These are phyloP conservation scores for Hypoxylon fuscum DNA, from an alignment of 495 filamentous ascomycete genomes.

Conservation along the genomic window DNA sequence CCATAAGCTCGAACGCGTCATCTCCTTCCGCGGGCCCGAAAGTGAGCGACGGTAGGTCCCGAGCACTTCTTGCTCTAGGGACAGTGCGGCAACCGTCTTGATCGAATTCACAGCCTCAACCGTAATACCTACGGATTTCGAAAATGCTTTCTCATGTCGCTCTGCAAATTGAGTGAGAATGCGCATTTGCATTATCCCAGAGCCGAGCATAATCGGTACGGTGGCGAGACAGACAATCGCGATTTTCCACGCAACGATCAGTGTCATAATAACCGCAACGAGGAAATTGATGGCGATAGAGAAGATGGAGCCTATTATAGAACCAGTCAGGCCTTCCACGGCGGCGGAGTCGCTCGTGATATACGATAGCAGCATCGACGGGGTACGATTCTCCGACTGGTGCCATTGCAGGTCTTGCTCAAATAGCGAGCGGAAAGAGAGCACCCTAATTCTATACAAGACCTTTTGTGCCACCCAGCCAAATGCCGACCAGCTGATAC, in stretches of 20 bases:
- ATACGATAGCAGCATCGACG: conserved; percentile 59
- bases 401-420: conserved; percentile 62
- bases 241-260: conserved; percentile 71
- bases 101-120: conserved; percentile 63
- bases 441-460: conserved; percentile 51
- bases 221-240: conserved; percentile 63
- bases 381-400: conserved; percentile 55
- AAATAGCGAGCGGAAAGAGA: conserved; percentile 59
- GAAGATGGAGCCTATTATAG: conserved; percentile 57
- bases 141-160: conserved; percentile 64
- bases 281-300: conserved; percentile 57
- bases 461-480: conserved; percentile 59
- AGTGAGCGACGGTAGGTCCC: conserved; percentile 57
- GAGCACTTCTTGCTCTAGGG: conserved; percentile 56
- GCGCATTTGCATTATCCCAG: conserved; percentile 64
- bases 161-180: conserved; percentile 66
- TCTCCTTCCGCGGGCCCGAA: conserved; percentile 58
- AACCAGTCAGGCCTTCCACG: conserved; percentile 53
- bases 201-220: conserved; percentile 62
- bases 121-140: conserved; percentile 60
- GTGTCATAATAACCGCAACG: conserved; percentile 60
- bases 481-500: conserved; percentile 55
- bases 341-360: conserved; percentile 62
- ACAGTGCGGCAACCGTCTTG: conserved; percentile 63
- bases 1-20: conserved; percentile 55